Base-by-base conservation (phyloP, 2,329 filamentous ascomycete genomes). In the Aspergillus proliferans region DNA sequence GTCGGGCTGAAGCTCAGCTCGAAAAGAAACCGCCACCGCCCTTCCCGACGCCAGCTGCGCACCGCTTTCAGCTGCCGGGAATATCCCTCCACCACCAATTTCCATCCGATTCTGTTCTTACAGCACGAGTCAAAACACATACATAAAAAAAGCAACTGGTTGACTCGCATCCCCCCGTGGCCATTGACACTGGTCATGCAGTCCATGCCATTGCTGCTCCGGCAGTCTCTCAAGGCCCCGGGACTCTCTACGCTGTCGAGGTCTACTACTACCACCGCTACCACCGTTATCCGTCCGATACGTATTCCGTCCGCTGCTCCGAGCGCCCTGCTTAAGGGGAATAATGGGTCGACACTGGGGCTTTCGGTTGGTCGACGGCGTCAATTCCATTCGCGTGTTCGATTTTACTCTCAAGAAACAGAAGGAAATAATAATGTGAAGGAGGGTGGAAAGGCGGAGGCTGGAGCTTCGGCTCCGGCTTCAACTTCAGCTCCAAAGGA, bases 281-380 rank as follows among this genome's bases (percentile, higher is more conserved):
- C 50, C 57, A 45, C 52, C 58, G 45, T 51, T 59, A 48, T 45
- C 53, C 45, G 47, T 45, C 48, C 58, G 49, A 19, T 40, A 18
- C 38, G 38, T 18, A 40, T 40, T 21, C 19, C 38, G 38, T 22
- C 38, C 38, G 38, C 18, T 40, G 38, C 38, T 40, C 38, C 38
- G 38, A 59, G 54, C 44, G 43, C 58, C 49, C 52, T 61, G 55
- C 44, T 34, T 28, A 22, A n/a, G 9, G 50, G 50, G 49, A 12
- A 12, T 15, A 38, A 38, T 19, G 56, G 56, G 48, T 47, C 58
- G 48, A 49, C 55, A 49, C 60, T 64, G 54, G 53, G 46, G 41
- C 67, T 68, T 58, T 70, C 71, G 47, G 65, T 66, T 48, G 76
- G 73, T 54, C 46, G 71, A 53, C 68, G 67, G 67, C 75, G 72